Evolutionary conservation across 202 grass and related monocot species (phyloP).

Genomic region (Panicum hallii): DNA sequence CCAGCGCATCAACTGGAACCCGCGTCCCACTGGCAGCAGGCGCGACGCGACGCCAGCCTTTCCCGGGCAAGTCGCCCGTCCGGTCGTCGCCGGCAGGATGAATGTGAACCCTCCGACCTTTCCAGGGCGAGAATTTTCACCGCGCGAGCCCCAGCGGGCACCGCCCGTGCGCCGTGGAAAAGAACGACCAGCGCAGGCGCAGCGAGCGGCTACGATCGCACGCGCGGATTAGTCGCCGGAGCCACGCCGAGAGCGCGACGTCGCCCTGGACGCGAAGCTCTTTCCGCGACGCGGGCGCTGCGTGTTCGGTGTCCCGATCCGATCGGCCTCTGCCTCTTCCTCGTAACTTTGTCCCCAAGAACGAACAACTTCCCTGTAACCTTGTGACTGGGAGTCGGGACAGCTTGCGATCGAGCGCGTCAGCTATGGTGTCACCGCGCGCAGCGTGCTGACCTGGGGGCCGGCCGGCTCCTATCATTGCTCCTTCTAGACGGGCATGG

Average conservation of each 20-base stretch:
- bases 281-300: not conserved
- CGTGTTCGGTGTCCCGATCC: not conserved
- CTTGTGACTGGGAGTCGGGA: not conserved
- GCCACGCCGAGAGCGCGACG: not conserved
- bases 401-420: not conserved
- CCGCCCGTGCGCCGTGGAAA: conserved; percentile 28
- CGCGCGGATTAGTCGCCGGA: not conserved
- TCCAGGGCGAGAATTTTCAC: conserved; percentile 36
- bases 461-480: conserved; percentile 15
- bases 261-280: not conserved
- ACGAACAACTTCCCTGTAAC: not conserved
- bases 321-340: not conserved
- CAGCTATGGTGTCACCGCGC: conserved; percentile 22
- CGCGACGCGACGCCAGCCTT: not conserved
- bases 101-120: conserved; percentile 34
- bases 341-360: not conserved
- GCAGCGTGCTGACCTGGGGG: too few relatives aligned
- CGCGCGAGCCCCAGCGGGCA: too few relatives aligned
- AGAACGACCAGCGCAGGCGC: not conserved
- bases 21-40: not conserved
- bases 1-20: not conserved
- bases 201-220: not conserved
- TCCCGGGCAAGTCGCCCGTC: not conserved
- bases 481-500: conserved; percentile 23
- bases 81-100: not conserved